Base-by-base conservation (phyloP, 2,329 filamentous ascomycete genomes). In the Aspergillus fijiensis region DNA sequence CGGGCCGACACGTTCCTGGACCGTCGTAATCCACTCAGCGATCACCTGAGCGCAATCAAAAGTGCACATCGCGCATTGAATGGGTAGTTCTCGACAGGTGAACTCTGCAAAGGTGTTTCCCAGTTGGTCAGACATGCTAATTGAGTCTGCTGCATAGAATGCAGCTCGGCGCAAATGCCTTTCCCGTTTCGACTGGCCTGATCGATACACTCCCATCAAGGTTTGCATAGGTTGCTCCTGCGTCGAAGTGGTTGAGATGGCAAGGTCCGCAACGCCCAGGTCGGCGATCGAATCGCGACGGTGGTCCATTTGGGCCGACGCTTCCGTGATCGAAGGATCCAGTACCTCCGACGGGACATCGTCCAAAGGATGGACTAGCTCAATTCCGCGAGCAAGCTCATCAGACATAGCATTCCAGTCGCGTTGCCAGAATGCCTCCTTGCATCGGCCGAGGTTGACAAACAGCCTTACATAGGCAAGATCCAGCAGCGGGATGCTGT, bases 31-130 rank as follows among this genome's bases (percentile, higher is more conserved):
- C 94, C 94, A 99, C 76, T 98, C 94, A 0, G 92, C 92, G 33
- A 99, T 84, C 1, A 98, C 92, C 71, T 97, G 93, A 2, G 91
- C 90, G 71, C 94, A 98, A 71, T 98, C 94, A 69, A 96, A 96
- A 5, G 90, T 88, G 75, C 94, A 97, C 82, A 98, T 88, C 1
- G 92, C 91, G 14, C 91, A 92, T 72, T 96, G 94, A 45, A 96
- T 85, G 0, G 95, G 92, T 12, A 98, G 82, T 71, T 97, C 92
- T 49, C 91, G 85, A 56, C 90, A 92, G 1, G 88, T 89, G 62
- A 91, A 88, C 64, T 96, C 92, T 7, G 90, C 89, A 76, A 94
- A 95, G 0, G 91, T 92, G 29, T 94, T 86, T 1, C 92, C 92
- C 12, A 95, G 84, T 71, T 90, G 93, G 73, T 96, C 90, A 2